Base-by-base conservation (phyloP, 202 grass and related monocot genomes). In the Elaeis oleifera region DNA sequence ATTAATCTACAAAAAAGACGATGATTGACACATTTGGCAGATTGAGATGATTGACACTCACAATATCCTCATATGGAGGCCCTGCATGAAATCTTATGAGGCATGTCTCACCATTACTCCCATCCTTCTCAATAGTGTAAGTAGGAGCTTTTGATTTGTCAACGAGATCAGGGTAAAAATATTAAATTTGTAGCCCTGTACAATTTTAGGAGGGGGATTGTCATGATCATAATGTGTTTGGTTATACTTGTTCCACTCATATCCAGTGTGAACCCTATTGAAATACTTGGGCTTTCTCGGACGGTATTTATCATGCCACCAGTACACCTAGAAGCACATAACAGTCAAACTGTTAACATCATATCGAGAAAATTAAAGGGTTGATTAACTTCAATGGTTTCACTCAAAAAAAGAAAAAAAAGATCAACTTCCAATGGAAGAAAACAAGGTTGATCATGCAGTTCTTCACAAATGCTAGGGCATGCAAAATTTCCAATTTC, bases 221-320 rank as follows among this genome's bases (percentile, higher is more conserved):
- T 99, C 88, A 6, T 99, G 94, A 61, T 89, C 94, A 68, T 99
- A 99, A 63, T 99, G 94, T 20, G 94, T 92, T 60, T 99, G 88
- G 55, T 99, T 99, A 63, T 99, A 99, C 76, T 99, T 99, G 63
- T 99, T 92, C 94, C 94, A 99, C 67, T 92, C 94, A 16, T 97
- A 99, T 71, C 88, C 88, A 58, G 94, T 99, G 76, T 99, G 94
- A 65, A 99, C 94, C 49, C 94, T 63, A 77, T 92, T 99, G 69
- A 99, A 99, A 74, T 99, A 99, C 74, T 99, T 99, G 4, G 94
- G 88, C 51, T 92, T 99, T 81, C 88, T 75, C 55, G 94, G 85
- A 51, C 88, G 81, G 50, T 99, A 99, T 73, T 99, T 99, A 59
- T 99, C 94, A 54, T 92, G 94, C 88, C 88, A 99, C 94, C 94